Evolutionary conservation across 2,329 filamentous ascomycete genomes (phyloP), one percentile per base, ranked within the genome.

Genomic region (Domatiomyces catenatus): DNA sequence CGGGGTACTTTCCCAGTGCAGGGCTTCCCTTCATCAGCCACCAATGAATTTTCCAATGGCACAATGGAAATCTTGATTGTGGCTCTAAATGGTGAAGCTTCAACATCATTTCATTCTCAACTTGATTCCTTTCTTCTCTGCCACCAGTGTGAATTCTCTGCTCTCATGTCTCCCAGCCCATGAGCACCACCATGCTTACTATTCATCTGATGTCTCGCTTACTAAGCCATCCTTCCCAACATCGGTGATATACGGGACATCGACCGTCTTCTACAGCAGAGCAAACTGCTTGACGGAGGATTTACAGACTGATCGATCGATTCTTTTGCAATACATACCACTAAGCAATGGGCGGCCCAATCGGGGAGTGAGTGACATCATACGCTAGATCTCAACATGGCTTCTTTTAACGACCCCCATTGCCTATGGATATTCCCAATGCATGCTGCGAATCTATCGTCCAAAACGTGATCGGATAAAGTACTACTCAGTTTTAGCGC

Each of bases 351-450:
- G 10, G 32, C 32, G 5, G 15, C 10, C 32, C 12, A 39, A 39
- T 8, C 32, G 15, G 12, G 32, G 12, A 15, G 10, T 39, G 12
- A 15, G 10, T 39, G 15, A 15, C 32, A 39, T 15, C 32, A 39
- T 39, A 39, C 10, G 12, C 7, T 39, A 39, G 32, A 39, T 12
- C 15, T 39, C 32, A 39, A 39, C 32, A 15, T 15, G 32, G 32
- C 32, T 39, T 39, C 32, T 39, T 39, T 39, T 15, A 15, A 39
- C 32, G 32, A 39, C 32, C 42, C 42, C 24, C 6, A 44, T 44
- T 36, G 17, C 18, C 17, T 42, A 69, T 70, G 67, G 67, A 67
- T 47, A n/a, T 69, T 65, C 45, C 65, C 66, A 26, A 69, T 69
- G 67, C 22, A 24, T 6, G 67, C 67, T 22, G 56, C 65, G 12